A percentile compares a stretch with the other conserved stretches of the same genome.
These are phyloP conservation scores for Phlebiopsis gigantea DNA, from an alignment of 768 basidiomycete genomes.

Conservation along the genomic window DNA sequence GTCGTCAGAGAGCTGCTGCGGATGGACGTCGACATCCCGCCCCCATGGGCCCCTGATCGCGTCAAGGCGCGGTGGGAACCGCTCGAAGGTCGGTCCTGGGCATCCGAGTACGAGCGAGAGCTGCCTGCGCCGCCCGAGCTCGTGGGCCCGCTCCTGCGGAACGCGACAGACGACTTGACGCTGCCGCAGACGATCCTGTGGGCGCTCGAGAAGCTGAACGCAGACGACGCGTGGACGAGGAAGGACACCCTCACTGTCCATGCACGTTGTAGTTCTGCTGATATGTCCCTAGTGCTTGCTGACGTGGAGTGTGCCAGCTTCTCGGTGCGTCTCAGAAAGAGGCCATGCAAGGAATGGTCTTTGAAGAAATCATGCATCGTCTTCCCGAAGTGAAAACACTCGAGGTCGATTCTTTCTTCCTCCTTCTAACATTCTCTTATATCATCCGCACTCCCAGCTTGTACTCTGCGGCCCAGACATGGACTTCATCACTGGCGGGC, in stretches of 20 bases:
- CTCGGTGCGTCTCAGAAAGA: not conserved
- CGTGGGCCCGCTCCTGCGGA: not conserved
- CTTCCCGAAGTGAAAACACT: not conserved
- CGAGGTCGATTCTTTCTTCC: not conserved
- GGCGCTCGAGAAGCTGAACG: not conserved
- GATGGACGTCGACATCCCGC: not conserved
- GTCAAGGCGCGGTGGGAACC: not conserved
- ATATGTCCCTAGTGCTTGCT: not conserved
- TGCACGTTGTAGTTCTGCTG: not conserved
- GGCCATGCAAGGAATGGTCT: not conserved
- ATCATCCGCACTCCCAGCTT: not conserved
- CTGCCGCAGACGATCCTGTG: not conserved
- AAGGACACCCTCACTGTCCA: not conserved
- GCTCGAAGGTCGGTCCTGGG: not conserved
- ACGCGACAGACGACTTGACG: not conserved
- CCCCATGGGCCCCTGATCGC: not conserved
- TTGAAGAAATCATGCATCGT: not conserved
- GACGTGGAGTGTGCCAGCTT: not conserved
- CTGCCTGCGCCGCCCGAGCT: not conserved
- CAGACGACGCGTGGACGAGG: not conserved
- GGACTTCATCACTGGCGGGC: not conserved
- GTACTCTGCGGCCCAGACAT: not conserved
- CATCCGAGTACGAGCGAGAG: not conserved
- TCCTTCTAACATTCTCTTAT: not conserved
- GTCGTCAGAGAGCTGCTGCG: not conserved